These are phyloP conservation scores for Cephaloascus fragrans DNA, from an alignment of 805 yeast genomes.

Conservation along the genomic window DNA sequence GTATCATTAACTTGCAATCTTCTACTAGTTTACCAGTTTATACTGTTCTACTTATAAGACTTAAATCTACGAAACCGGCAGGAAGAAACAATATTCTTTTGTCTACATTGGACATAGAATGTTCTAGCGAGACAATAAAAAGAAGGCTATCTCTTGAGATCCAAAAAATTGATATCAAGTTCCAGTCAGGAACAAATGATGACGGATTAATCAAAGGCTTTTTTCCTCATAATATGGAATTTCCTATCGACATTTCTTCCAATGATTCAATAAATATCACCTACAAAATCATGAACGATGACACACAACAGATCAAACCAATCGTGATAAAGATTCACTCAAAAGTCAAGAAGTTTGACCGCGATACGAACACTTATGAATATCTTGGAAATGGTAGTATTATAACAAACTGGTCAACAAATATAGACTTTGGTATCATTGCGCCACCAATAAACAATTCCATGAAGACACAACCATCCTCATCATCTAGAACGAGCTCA, in stretches of 20 bases:
- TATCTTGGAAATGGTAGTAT: conserved; percentile 8
- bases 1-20: conserved; percentile 2
- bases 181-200: conserved; percentile 1
- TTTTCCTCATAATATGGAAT: conserved; percentile 4
- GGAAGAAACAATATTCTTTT: conserved; percentile 33
- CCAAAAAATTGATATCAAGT: conserved; percentile 10
- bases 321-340: conserved; percentile 16
- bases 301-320: conserved; percentile 13
- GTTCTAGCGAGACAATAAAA: conserved; percentile 27
- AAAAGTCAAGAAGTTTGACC: conserved; percentile 12
- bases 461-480: conserved; percentile 14
- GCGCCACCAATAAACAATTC: conserved; percentile 30
- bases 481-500: neutral
- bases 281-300: conserved; percentile 22
- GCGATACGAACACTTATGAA: neutral
- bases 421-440: conserved; percentile 22
- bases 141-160: conserved; percentile 5
- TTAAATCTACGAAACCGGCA: conserved; percentile 38
- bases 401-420: conserved; percentile 28
- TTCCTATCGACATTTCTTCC: conserved; percentile 17
- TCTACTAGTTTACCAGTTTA: conserved; percentile 14
- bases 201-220: neutral
- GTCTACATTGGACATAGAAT: conserved; percentile 39
- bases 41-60: conserved; percentile 31
- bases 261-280: conserved; percentile 24